A percentile compares a stretch with the other conserved stretches of the same genome.
Conservation (phyloP, 441 rosid species). For the Omphalea diandra region DNA sequence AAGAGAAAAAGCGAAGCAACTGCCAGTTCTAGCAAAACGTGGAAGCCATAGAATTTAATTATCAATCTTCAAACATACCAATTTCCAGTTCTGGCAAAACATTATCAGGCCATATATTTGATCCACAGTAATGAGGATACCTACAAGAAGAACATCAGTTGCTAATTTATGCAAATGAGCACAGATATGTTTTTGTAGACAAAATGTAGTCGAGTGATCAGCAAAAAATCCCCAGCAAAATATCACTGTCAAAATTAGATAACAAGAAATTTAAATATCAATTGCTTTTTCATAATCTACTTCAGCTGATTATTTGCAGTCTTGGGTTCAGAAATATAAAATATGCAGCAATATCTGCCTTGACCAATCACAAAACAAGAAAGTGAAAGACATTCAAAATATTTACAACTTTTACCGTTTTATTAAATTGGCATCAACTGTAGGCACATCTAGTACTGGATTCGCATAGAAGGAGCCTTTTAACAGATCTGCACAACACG, state of each 20-base stretch:
- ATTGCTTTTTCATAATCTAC: slow-evolving; percentile 3
- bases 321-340: slow-evolving; percentile 5
- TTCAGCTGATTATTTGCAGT: background rate
- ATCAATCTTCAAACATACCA: slow-evolving; percentile 43
- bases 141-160: slow-evolving; percentile 43
- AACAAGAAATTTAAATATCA: background rate
- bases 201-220: background rate
- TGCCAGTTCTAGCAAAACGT: background rate
- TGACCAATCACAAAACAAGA: slow-evolving; percentile 4
- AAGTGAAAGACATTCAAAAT: slow-evolving; percentile 4
- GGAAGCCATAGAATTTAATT: background rate
- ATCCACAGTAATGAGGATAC: slow-evolving; percentile 88
- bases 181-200: background rate
- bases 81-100: slow-evolving; percentile 83
- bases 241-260: background rate
- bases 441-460: slow-evolving; percentile 76
- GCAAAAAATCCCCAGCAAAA: background rate
- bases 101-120: slow-evolving; percentile 81
- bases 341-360: slow-evolving; percentile 12
- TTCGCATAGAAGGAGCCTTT: slow-evolving; percentile 94
- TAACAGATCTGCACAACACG: slow-evolving; percentile 55
- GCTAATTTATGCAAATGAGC: background rate
- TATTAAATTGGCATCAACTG: slow-evolving; percentile 46
- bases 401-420: slow-evolving; percentile 46
- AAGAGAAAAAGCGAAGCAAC: slow-evolving; percentile 6